phyloP scores from a whole-genome alignment of 768 basidiomycete species.

The Tephrocybe rancida region DNA sequence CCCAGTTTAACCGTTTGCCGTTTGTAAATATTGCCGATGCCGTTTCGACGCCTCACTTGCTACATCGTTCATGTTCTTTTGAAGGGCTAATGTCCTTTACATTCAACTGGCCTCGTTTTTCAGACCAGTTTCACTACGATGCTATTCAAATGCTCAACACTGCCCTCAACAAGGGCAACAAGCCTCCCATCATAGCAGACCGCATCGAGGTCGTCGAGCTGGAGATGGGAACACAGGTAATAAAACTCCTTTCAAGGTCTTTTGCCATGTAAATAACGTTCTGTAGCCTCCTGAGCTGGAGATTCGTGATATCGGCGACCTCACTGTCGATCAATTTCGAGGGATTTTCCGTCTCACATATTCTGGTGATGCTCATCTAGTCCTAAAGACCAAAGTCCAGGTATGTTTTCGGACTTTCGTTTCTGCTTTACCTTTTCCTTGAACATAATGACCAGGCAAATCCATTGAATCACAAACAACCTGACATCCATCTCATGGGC shows the following conservation, averaged over 20 bases:
- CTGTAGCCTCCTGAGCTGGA: constrained; percentile 94
- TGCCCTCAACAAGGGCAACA: constrained; percentile 96
- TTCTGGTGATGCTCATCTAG: constrained; percentile 88
- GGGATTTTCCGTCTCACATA: constrained; percentile 97
- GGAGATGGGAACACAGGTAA: constrained; percentile 98
- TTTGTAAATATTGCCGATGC: constrained; percentile 2
- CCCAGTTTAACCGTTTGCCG: constrained; percentile 2
- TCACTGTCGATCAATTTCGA: constrained; percentile 93
- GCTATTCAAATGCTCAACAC: constrained; percentile 96
- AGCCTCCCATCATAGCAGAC: constrained; percentile 97
- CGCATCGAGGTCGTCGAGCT: constrained; percentile 97
- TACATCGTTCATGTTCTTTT: constrained; percentile 9
- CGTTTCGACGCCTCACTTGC: background rate
- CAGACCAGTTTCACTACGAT: constrained; percentile 94
- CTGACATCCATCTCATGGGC: constrained; percentile 85
- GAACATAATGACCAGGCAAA: constrained; percentile 66
- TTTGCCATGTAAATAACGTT: constrained; percentile 4
- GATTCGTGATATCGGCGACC: constrained; percentile 96
- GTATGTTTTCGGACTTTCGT: constrained; percentile 39
- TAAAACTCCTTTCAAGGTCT: background rate
- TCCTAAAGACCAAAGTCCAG: constrained; percentile 91
- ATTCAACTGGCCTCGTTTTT: constrained; percentile 97
- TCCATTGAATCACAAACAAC: constrained; percentile 90
- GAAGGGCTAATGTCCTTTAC: constrained; percentile 75
- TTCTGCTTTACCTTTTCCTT: background rate